These are phyloP conservation scores for Paecilomyces niveus DNA, from an alignment of 2,329 filamentous ascomycete species.

Conservation along the genomic window DNA sequence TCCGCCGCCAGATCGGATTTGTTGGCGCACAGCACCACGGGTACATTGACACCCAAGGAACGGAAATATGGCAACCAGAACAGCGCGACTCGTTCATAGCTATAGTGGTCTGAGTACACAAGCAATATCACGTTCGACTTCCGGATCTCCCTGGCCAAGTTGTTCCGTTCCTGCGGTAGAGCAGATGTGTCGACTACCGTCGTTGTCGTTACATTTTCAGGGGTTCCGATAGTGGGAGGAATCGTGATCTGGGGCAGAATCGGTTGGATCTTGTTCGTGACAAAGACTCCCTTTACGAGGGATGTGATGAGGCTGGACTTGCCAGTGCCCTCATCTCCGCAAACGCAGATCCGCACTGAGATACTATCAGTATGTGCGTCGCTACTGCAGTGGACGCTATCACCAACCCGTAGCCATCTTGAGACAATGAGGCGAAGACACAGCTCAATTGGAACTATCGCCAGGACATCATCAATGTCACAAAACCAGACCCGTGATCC, in stretches of 20 bases:
- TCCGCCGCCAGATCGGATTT: conserved; percentile 82
- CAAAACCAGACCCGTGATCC: background rate
- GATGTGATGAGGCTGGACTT: conserved; percentile 92
- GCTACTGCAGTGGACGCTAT: background rate
- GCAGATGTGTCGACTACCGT: conserved; percentile 92
- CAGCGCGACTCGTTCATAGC: conserved; percentile 90
- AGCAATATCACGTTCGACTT: conserved; percentile 96
- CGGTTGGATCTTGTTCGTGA: conserved; percentile 89
- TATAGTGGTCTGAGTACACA: conserved; percentile 97
- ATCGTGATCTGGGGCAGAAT: conserved; percentile 94
- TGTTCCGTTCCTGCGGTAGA: conserved; percentile 84
- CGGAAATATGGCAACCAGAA: conserved; percentile 99
- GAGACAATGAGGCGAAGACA: background rate
- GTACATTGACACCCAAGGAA: conserved; percentile 95
- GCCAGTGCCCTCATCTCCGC: conserved; percentile 91
- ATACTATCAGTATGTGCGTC: background rate
- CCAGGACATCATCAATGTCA: background rate
- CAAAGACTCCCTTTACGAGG: conserved; percentile 94
- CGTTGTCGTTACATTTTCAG: conserved; percentile 93
- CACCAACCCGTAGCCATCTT: conserved; percentile 9
- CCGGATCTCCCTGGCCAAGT: conserved; percentile 84
- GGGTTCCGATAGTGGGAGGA: conserved; percentile 83
- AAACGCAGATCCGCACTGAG: conserved; percentile 84
- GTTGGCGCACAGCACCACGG: conserved; percentile 93
- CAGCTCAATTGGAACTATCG: background rate